A percentile compares a stretch with the other conserved stretches of the same genome.
These are phyloP conservation scores for Saposhnikovia divaricata DNA, from an alignment of 129 eudicot genomes.

Conservation along the genomic window DNA sequence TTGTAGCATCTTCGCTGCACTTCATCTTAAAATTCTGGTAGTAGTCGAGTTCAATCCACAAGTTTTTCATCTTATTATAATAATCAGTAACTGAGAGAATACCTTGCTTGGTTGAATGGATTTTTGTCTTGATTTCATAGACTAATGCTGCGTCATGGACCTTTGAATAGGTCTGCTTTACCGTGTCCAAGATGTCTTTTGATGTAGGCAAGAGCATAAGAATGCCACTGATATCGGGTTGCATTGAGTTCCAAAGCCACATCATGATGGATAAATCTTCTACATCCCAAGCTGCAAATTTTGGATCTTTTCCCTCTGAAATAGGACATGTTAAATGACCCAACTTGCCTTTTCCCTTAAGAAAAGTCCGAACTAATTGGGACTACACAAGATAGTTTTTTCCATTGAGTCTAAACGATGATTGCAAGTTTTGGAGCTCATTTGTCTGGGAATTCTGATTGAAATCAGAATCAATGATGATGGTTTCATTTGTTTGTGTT, in stretches of 20 bases:
- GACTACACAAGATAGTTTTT: conserved; percentile 9
- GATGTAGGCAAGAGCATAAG: conserved; percentile 7
- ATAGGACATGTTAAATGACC: neutral
- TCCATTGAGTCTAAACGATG: conserved; percentile 7
- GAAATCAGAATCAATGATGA: too few species aligned
- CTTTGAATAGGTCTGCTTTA: conserved; percentile 6
- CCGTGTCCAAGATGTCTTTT: conserved; percentile 9
- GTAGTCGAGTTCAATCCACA: neutral
- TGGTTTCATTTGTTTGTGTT: too few species aligned
- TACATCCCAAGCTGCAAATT: conserved; percentile 11
- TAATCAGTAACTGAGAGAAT: neutral
- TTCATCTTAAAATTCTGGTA: too few species aligned
- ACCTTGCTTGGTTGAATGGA: neutral
- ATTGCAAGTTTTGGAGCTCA: neutral
- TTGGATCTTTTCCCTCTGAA: neutral
- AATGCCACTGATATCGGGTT: conserved; percentile 6
- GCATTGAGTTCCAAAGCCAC: conserved; percentile 13
- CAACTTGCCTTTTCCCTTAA: conserved; percentile 11
- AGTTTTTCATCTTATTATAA: neutral
- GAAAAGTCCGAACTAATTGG: conserved; percentile 5
- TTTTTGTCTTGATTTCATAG: neutral
- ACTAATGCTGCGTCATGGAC: conserved; percentile 4
- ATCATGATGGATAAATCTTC: conserved; percentile 12
- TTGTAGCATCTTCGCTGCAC: too few species aligned
- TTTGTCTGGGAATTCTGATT: neutral